Conservation (phyloP, 306 rosid species). For the Gastrolobium bilobum region DNA sequence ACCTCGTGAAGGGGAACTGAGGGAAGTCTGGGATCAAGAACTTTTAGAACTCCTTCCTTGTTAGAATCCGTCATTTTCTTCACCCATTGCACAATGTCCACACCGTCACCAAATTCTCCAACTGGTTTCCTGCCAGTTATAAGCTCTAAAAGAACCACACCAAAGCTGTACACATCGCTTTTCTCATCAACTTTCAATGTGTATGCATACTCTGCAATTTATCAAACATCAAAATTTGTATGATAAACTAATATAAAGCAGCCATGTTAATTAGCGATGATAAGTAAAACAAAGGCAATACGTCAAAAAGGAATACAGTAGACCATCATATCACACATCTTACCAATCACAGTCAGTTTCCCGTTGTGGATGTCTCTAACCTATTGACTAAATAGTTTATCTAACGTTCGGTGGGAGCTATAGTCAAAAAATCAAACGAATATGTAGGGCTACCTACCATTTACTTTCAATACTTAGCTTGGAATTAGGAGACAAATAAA, state of each 20-base stretch:
- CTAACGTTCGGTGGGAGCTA: conserved; percentile 44
- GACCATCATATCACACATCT: conserved; percentile 11
- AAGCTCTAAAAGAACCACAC: conserved; percentile 89
- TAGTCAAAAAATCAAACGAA: conserved; percentile 45
- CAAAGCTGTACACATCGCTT: conserved; percentile 95
- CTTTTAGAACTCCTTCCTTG: conserved; percentile 85
- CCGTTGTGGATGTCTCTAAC: conserved; percentile 25
- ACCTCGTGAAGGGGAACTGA: conserved; percentile 91
- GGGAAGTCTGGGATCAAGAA: conserved; percentile 89
- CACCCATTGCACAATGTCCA: conserved; percentile 97
- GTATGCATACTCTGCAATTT: conserved; percentile 88
- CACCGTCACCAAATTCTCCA: conserved; percentile 97
- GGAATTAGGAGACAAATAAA: conserved; percentile 39
- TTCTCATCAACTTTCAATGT: conserved; percentile 95
- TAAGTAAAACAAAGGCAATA: conserved; percentile 15
- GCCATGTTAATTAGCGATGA: neutral
- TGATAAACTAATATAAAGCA: conserved; percentile 31
- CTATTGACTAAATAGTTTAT: conserved; percentile 13
- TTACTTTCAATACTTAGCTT: conserved; percentile 49
- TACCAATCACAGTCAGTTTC: conserved; percentile 39
- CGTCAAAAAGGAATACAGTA: neutral
- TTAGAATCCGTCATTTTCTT: conserved; percentile 86
- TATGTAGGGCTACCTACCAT: conserved; percentile 49
- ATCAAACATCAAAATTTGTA: conserved; percentile 28
- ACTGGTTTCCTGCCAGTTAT: conserved; percentile 91